Evolutionary conservation across 163 green algal genomes (phyloP).

Genomic region (Scenedesmus sp.): DNA sequence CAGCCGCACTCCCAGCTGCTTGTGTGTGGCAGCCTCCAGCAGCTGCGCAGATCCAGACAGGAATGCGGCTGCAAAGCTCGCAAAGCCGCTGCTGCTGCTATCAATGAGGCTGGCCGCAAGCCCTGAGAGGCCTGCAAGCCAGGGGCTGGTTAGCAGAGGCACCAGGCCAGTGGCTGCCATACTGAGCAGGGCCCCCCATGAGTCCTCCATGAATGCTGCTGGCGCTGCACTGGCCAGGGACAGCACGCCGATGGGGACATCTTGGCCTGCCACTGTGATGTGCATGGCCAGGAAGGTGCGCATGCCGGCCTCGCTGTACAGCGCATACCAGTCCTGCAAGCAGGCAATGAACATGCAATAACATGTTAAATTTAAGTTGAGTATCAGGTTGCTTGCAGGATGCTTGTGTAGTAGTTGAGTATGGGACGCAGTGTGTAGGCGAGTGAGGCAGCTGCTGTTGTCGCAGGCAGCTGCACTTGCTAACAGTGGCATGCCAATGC

Average conservation of each 20-base stretch:
- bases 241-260: slow-evolving; percentile 9
- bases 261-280: slow-evolving; percentile 24
- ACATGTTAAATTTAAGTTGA: too few relatives aligned
- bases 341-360: too few relatives aligned
- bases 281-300: slow-evolving; percentile 34
- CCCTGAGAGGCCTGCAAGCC: background rate
- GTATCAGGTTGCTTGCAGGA: background rate
- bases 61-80: slow-evolving; percentile 20
- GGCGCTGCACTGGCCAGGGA: background rate
- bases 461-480: background rate
- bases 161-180: slow-evolving; percentile 32
- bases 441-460: background rate
- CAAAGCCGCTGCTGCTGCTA: background rate
- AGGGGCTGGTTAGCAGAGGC: slow-evolving; percentile 25
- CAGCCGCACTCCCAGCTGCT: slow-evolving; percentile 24
- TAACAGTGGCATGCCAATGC: background rate
- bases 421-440: background rate
- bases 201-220: slow-evolving; percentile 25
- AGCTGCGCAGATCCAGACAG: background rate
- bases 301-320: slow-evolving; percentile 25
- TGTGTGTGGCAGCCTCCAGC: slow-evolving; percentile 19
- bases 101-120: background rate
- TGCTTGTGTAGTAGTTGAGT: background rate
- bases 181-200: background rate
- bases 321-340: slow-evolving; percentile 34